Base-by-base conservation (phyloP, 1,284 basidiomycete species). In the Paramarasmius palmivorus region DNA sequence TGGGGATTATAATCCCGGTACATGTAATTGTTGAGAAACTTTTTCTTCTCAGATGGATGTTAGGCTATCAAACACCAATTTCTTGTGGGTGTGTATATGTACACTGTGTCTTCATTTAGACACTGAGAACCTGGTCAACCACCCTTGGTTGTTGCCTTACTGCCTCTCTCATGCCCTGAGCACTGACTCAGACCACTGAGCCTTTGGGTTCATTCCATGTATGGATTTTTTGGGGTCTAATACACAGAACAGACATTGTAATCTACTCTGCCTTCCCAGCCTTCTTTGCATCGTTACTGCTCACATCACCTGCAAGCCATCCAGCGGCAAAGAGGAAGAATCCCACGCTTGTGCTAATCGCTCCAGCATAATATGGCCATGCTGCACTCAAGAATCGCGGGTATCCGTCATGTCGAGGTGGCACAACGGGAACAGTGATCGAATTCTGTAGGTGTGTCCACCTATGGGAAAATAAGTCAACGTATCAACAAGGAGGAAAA, bases 301-400 rank as follows among this genome's bases (percentile, higher is more conserved):
- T 32, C 29, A 32, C 29, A 12, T 32, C 29, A 32, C 89, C 90
- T 14, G 82, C 86, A 40, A 97, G 74, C 93, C 95, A 99, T 22
- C 96, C 66, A 0, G 81, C 80, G 15, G 83, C 83, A 71, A 99
- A 98, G 10, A 94, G 57, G 62, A 95, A 71, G 72, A 97, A 97
- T 0, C 81, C 92, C 0, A 83, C 69, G 59, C 89, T 89, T 0
- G 93, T 95, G 71, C 89, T 93, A 64, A 95, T 84, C 12, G 94
- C 91, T 23, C 95, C 93, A 0, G 81, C 77, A 62, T 98, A 98
- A 71, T 96, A 99, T 1, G 96, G 96, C 90, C 90, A 95, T 9
- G 95, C 95, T 8, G 93, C 93, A 52, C 84, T 87, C 59, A 99
- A 80, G 82, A 96, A 98, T 38, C 96, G 84, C 10, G 93, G 93